A percentile compares a stretch with the other conserved stretches of the same genome.
Evolutionary conservation across 1,284 basidiomycete species (phyloP).

Genomic region (Volvariella volvacea): DNA sequence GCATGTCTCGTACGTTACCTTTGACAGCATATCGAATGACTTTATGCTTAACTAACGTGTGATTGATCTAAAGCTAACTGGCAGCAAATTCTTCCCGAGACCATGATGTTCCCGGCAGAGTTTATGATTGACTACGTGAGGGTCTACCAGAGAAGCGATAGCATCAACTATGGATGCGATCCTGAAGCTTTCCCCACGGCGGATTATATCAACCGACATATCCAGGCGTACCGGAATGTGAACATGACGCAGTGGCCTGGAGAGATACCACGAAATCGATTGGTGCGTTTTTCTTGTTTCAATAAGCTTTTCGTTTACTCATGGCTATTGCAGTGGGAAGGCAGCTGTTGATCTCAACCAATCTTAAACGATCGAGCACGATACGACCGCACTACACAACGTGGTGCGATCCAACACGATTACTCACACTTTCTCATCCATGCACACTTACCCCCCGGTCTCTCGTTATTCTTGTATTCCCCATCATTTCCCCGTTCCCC

Average conservation of each 20-base stretch:
- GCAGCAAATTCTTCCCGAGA: constrained; percentile 36
- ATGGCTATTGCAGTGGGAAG: neutral
- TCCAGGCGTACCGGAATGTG: constrained; percentile 37
- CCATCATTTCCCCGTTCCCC: too few relatives aligned
- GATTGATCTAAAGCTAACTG: constrained; percentile 41
- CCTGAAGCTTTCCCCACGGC: constrained; percentile 54
- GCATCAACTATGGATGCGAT: constrained; percentile 46
- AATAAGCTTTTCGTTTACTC: neutral
- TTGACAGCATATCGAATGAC: neutral
- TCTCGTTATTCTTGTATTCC: too few relatives aligned
- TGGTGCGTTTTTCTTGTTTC: constrained; percentile 16
- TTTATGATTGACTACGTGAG: constrained; percentile 68
- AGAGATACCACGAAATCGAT: constrained; percentile 24
- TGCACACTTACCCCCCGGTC: too few relatives aligned
- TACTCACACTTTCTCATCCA: too few relatives aligned
- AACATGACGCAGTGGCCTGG: constrained; percentile 28
- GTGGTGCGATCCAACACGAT: too few relatives aligned
- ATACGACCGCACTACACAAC: too few relatives aligned
- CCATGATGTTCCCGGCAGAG: constrained; percentile 56
- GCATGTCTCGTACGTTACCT: constrained; percentile 47
- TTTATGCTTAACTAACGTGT: neutral
- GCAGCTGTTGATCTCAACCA: neutral
- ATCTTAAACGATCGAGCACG: too few relatives aligned
- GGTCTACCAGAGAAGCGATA: constrained; percentile 59
- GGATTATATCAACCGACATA: constrained; percentile 55